Conservation (phyloP, 2,329 filamentous ascomycete species). For the Calonectria crousiana region DNA sequence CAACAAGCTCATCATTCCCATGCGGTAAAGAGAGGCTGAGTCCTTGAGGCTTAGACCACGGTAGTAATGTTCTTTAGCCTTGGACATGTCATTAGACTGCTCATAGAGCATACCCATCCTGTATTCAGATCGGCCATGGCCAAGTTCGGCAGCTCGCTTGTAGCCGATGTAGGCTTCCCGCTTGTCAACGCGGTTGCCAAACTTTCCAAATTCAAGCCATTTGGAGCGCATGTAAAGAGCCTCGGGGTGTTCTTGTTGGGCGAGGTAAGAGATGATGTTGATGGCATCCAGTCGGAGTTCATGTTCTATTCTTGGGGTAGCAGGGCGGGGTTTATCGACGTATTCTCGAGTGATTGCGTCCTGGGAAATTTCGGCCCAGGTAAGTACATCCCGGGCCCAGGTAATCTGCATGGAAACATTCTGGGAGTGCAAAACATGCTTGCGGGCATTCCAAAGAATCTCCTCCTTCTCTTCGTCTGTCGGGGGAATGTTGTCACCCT, state of each 20-base stretch:
- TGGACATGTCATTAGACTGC: slow-evolving; percentile 90
- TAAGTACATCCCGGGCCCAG: slow-evolving; percentile 93
- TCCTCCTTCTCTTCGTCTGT: slow-evolving; percentile 95
- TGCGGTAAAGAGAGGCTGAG: slow-evolving; percentile 85
- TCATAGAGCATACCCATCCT: slow-evolving; percentile 99
- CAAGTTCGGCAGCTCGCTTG: slow-evolving; percentile 84
- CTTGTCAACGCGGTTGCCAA: slow-evolving; percentile 90
- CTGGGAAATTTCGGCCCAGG: slow-evolving; percentile 86
- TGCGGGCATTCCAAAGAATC: slow-evolving; percentile 85
- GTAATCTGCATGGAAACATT: slow-evolving; percentile 96
- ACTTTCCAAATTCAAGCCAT: slow-evolving; percentile 99
- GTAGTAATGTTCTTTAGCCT: slow-evolving; percentile 92
- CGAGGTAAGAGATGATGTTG: slow-evolving; percentile 91
- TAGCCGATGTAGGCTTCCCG: slow-evolving; percentile 94
- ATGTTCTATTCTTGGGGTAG: slow-evolving; percentile 89
- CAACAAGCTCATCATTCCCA: slow-evolving; percentile 97
- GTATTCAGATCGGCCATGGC: slow-evolving; percentile 91
- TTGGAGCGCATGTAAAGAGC: slow-evolving; percentile 95
- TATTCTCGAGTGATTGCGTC: slow-evolving; percentile 79
- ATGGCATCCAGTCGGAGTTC: slow-evolving; percentile 89
- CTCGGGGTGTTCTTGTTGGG: slow-evolving; percentile 91
- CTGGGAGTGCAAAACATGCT: slow-evolving; percentile 89
- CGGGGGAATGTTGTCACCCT: slow-evolving; percentile 89
- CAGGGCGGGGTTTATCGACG: slow-evolving; percentile 67
- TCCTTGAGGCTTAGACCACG: slow-evolving; percentile 83